A percentile compares a stretch with the other conserved stretches of the same genome.
phyloP scores from a whole-genome alignment of 2,329 filamentous ascomycete genomes.

The Ampelomyces quisqualis region DNA sequence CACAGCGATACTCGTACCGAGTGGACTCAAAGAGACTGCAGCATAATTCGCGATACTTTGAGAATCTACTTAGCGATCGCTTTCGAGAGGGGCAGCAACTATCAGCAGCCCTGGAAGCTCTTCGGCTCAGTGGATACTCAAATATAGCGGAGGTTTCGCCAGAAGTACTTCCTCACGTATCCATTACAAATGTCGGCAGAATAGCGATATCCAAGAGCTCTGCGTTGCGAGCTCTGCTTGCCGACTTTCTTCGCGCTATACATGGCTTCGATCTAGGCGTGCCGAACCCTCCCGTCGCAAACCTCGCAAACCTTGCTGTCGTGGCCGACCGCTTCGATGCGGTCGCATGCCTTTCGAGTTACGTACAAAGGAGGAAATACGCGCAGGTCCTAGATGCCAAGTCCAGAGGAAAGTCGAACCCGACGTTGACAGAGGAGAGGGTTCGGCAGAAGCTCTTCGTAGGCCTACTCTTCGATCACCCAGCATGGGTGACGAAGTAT shows the following conservation, averaged over 20 bases:
- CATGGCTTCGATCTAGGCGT: conserved; percentile 56
- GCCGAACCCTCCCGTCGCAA: conserved; percentile 55
- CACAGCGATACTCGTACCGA: conserved; percentile 59
- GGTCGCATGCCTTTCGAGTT: conserved; percentile 55
- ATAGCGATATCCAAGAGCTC: conserved; percentile 65
- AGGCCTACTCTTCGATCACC: conserved; percentile 64
- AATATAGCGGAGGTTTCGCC: conserved; percentile 53
- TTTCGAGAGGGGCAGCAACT: conserved; percentile 65
- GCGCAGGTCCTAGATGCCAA: conserved; percentile 48
- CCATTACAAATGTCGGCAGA: conserved; percentile 67
- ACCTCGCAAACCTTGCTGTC: conserved; percentile 67
- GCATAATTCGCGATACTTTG: conserved; percentile 68
- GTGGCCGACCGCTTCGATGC: conserved; percentile 75
- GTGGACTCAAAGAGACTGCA: conserved; percentile 60
- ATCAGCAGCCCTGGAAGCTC: conserved; percentile 51
- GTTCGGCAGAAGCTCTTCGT: conserved; percentile 70
- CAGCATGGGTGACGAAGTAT: conserved; percentile 60
- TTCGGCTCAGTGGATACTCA: conserved; percentile 51
- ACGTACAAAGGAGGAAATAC: conserved; percentile 52
- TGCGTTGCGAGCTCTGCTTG: conserved; percentile 62
- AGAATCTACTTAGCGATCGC: conserved; percentile 63
- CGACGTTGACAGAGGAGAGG: conserved; percentile 59
- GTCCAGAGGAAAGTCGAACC: conserved; percentile 44
- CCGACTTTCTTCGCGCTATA: conserved; percentile 66
- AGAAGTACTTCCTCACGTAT: conserved; percentile 61